Evolutionary conservation across 208 protist genomes (phyloP), one percentile per base, ranked within the genome.

Genomic region (Trypanosoma avium): DNA sequence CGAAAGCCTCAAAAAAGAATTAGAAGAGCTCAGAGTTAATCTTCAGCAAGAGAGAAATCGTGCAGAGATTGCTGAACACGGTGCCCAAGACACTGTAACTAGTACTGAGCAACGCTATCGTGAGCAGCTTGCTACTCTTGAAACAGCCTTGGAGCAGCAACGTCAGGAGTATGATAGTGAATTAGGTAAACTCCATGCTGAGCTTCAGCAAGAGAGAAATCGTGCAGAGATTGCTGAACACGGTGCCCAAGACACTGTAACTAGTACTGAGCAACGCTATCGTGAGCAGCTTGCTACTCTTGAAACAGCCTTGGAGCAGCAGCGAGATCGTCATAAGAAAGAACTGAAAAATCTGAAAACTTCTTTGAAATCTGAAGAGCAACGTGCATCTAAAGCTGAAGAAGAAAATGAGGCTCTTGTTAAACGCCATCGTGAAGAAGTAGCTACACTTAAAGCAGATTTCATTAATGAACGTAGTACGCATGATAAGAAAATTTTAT

Each of bases 1-100:
- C 36, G 68, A 66, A 5, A 12, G 58, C 1, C 67, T 82, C 32
- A 54, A 79, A 33, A 57, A 77, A n/a, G 70, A 46, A 7, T 71
- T 90, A 36, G 56, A 82, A 15, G 64, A 79, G 21, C 57, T 81
- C 15, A 30, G 80, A 13, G 50, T 65, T 15, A 72, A 83, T 30
- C 55, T 82, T 9, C 70, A 64, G n/a, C 29, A 8, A 55, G n/a
- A 49, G 35, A 30, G 38, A 36, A 21, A 61, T 49, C 38, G 32
- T 30, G 26, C 26, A 13, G 35, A 35, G 24, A 27, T 4, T 2
- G 27, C 22, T 19, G 22, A 53, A n/a, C 8, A 40, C 32, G 12
- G 15, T 43, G 26, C 15, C n/a, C 19, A 36, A 26, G 61, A 47
- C 27, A 52, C 4, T 13, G 26, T n/a, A 13, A 26, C n/a, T 5